Evolutionary conservation across 2,329 filamentous ascomycete species (phyloP).

Genomic region (Calonectria pseudoreteaudii): DNA sequence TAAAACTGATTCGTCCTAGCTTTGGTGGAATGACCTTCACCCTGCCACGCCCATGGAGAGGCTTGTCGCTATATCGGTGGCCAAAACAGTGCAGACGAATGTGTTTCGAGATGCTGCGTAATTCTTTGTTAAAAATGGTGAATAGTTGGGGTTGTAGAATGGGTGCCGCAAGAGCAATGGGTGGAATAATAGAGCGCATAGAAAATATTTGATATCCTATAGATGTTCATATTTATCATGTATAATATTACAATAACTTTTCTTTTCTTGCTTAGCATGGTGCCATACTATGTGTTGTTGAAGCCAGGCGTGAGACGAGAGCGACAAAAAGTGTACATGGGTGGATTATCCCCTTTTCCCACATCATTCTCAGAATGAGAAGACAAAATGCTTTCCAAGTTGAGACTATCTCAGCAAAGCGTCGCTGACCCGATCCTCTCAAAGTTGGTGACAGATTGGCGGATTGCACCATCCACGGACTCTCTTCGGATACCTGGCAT

Average conservation of each 20-base stretch:
- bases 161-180: not conserved
- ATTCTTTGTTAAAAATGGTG: not conserved
- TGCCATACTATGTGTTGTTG: not conserved
- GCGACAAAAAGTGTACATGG: not conserved
- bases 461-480: constrained; percentile 1
- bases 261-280: not conserved
- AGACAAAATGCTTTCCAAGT: not conserved
- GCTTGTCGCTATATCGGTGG: not conserved
- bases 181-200: not conserved
- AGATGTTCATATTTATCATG: not conserved
- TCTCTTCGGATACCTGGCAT: constrained; percentile 4
- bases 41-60: not conserved
- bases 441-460: not conserved
- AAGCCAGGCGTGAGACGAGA: not conserved
- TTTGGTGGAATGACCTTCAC: not conserved
- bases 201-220: not conserved
- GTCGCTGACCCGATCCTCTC: not conserved
- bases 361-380: not conserved
- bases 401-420: not conserved
- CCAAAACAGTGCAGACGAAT: not conserved
- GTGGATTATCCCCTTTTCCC: not conserved
- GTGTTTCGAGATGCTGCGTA: not conserved
- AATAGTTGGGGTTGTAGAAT: not conserved
- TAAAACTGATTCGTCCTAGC: not conserved
- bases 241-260: not conserved